Evolutionary conservation across 2,329 filamentous ascomycete species (phyloP).

Genomic region (Teratosphaeria nubilosa): DNA sequence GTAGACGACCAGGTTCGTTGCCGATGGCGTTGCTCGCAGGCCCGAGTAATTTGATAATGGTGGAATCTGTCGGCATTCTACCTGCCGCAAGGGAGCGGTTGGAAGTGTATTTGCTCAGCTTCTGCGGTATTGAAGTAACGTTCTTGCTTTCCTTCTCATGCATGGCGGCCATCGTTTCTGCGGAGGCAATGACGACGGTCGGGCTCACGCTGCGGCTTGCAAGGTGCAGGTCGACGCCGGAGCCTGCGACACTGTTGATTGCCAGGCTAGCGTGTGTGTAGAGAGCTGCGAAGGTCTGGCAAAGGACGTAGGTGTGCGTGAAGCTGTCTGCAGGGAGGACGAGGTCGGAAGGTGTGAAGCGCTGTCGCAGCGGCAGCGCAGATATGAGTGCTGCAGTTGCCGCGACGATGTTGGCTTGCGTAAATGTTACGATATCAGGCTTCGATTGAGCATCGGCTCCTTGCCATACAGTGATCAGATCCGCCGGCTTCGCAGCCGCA

Average conservation of each 20-base stretch:
- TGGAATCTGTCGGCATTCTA: slow-evolving; percentile 57
- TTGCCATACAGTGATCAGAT: slow-evolving; percentile 57
- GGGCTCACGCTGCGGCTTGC: slow-evolving; percentile 68
- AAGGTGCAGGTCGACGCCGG: slow-evolving; percentile 58
- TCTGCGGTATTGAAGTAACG: slow-evolving; percentile 50
- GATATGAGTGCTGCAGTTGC: slow-evolving; percentile 69
- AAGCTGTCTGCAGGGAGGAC: slow-evolving; percentile 79
- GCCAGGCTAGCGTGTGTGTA: slow-evolving; percentile 78
- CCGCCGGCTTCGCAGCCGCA: slow-evolving; percentile 39
- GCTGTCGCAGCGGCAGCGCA: slow-evolving; percentile 63
- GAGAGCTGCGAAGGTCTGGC: slow-evolving; percentile 70
- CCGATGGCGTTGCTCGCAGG: slow-evolving; percentile 49
- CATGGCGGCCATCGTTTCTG: slow-evolving; percentile 59
- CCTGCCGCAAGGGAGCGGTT: slow-evolving; percentile 62
- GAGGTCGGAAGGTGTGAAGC: slow-evolving; percentile 63
- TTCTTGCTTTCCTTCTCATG: slow-evolving; percentile 51
- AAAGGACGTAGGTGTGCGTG: slow-evolving; percentile 67
- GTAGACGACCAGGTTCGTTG: slow-evolving; percentile 59
- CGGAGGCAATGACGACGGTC: slow-evolving; percentile 70
- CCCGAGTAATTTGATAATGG: slow-evolving; percentile 53
- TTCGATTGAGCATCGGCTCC: slow-evolving; percentile 36
- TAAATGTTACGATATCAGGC: slow-evolving; percentile 71
- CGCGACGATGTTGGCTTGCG: slow-evolving; percentile 77
- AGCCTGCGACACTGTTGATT: slow-evolving; percentile 76
- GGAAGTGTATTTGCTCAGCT: slow-evolving; percentile 61